phyloP scores from a whole-genome alignment of 1,284 basidiomycete genomes.

The Papiliotrema fonsecae region DNA sequence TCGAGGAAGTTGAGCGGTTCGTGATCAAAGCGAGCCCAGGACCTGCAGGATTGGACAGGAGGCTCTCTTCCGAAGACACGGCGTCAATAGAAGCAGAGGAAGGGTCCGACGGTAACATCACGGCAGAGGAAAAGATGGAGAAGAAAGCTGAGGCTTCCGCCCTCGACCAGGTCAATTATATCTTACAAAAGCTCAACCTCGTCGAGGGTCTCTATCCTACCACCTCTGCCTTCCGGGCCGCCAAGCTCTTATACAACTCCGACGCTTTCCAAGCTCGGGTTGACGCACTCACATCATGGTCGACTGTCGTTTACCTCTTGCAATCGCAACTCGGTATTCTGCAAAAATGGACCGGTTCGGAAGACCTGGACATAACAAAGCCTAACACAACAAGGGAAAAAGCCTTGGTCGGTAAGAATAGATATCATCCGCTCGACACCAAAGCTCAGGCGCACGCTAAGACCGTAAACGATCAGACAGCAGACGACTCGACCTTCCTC shows the following conservation, averaged over 20 bases:
- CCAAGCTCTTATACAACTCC: conserved; percentile 67
- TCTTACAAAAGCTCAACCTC: conserved; percentile 74
- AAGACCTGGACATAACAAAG: conserved; percentile 78
- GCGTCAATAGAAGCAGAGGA: not conserved
- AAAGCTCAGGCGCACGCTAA: conserved; percentile 29
- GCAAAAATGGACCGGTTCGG: conserved; percentile 85
- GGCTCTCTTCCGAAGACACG: conserved; percentile 16
- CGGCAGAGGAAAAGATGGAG: conserved; percentile 9
- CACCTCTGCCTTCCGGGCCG: conserved; percentile 69
- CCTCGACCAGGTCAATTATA: conserved; percentile 64
- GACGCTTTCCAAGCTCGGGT: conserved; percentile 67
- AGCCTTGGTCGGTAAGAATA: conserved; percentile 38
- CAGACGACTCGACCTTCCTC: conserved; percentile 75
- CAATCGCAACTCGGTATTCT: conserved; percentile 72
- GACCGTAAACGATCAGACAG: conserved; percentile 22
- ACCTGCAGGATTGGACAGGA: conserved; percentile 3
- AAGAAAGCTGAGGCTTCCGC: conserved; percentile 52
- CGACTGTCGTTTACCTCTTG: conserved; percentile 70
- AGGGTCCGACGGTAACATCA: not conserved
- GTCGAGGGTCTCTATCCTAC: conserved; percentile 84
- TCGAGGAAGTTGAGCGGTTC: conserved; percentile 78
- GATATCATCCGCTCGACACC: conserved; percentile 40
- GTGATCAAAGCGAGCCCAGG: conserved; percentile 34
- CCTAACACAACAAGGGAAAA: conserved; percentile 62
- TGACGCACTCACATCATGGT: conserved; percentile 86